Conservation (phyloP, 352 stramenopile species). For the Phytophthora aleatoria region DNA sequence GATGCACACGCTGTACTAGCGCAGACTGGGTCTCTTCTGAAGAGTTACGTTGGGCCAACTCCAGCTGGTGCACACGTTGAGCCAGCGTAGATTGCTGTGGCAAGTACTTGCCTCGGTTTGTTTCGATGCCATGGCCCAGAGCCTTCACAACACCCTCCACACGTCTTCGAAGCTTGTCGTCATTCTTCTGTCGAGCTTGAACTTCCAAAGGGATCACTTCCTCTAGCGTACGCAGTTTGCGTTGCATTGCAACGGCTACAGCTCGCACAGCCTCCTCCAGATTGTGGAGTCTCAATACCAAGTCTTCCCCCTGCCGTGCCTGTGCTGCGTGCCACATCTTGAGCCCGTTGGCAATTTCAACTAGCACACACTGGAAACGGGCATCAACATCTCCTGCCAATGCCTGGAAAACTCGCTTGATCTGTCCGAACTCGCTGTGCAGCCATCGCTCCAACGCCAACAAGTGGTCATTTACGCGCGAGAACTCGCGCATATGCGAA, state of each 20-base stretch:
- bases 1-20: slow-evolving; percentile 33
- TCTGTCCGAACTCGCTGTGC: slow-evolving; percentile 50
- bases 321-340: slow-evolving; percentile 36
- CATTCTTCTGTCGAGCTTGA: slow-evolving; percentile 55
- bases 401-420: slow-evolving; percentile 59
- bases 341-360: slow-evolving; percentile 38
- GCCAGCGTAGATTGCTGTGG: slow-evolving; percentile 21
- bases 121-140: slow-evolving; percentile 38
- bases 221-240: slow-evolving; percentile 57
- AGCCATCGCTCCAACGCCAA: slow-evolving; percentile 61
- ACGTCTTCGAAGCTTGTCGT: slow-evolving; percentile 55
- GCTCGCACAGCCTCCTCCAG: slow-evolving; percentile 37
- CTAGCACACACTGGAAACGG: slow-evolving; percentile 41
- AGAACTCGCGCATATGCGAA: slow-evolving; percentile 56
- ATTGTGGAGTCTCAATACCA: slow-evolving; percentile 28
- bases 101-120: slow-evolving; percentile 33
- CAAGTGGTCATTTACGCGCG: slow-evolving; percentile 63
- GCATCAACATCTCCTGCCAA: slow-evolving; percentile 42
- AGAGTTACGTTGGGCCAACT: slow-evolving; percentile 20
- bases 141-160: slow-evolving; percentile 51
- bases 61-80: slow-evolving; percentile 38
- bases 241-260: slow-evolving; percentile 36
- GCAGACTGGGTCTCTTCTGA: slow-evolving; percentile 15
- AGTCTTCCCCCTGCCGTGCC: slow-evolving; percentile 46
- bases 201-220: slow-evolving; percentile 70